Evolutionary conservation across 345 rosid genomes (phyloP).

Genomic region (Citrus reticulata): DNA sequence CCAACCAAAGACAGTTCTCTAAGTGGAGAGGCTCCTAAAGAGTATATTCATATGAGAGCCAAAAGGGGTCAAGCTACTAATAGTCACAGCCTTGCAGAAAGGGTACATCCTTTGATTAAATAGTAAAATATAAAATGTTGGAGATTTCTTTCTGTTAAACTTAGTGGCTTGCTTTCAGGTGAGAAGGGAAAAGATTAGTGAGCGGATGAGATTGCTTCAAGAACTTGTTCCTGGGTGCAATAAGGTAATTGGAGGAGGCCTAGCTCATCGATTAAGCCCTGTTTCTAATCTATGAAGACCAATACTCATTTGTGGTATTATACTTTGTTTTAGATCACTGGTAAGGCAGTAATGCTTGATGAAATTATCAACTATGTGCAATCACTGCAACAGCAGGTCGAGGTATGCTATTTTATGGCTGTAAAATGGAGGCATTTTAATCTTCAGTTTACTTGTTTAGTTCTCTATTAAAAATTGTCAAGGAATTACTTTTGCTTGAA

Average conservation of each 20-base stretch:
- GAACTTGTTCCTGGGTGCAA: conserved; percentile 98
- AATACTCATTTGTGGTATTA: conserved; percentile 16
- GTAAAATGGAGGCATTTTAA: neutral
- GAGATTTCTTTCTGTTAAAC: conserved; percentile 11
- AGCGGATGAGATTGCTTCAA: conserved; percentile 94
- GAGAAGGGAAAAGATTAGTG: conserved; percentile 96
- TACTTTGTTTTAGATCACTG: conserved; percentile 65
- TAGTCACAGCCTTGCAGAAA: conserved; percentile 96
- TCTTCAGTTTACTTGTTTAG: neutral
- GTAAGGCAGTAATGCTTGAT: conserved; percentile 97
- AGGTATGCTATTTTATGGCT: conserved; percentile 50
- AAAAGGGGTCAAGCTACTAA: conserved; percentile 97
- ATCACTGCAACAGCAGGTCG: conserved; percentile 93
- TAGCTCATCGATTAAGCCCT: neutral
- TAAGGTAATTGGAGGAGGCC: conserved; percentile 47
- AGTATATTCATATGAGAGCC: conserved; percentile 90
- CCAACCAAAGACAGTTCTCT: conserved; percentile 61
- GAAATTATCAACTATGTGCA: conserved; percentile 98
- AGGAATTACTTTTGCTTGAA: neutral
- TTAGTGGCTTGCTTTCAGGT: conserved; percentile 43
- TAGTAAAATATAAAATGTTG: neutral
- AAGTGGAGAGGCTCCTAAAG: conserved; percentile 68
- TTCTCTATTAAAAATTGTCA: neutral
- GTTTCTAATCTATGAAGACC: neutral
- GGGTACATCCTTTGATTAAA: conserved; percentile 44